Base-by-base conservation (phyloP, 148 eudicot species). In the Fagopyrum esculentum region DNA sequence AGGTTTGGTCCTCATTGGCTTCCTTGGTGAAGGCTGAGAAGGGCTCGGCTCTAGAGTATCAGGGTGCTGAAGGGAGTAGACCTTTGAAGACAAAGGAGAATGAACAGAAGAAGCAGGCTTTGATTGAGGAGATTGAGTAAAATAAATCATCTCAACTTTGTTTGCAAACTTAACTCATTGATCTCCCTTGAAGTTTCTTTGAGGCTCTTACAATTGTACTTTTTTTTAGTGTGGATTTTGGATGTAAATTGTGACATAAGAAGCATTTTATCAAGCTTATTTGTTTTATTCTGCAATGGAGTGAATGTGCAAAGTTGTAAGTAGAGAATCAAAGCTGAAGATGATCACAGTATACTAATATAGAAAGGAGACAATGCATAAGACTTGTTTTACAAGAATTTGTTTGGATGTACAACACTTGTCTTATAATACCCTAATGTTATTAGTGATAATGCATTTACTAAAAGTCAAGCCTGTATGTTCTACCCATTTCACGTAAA, bases 1-100 rank as follows among this genome's bases (percentile, higher is more conserved):
- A 92, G 68, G 86, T 82, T 8, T 93, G 97, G 95, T 81, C 84
- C 80, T 81, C 93, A 0, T 70, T 91, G 73, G 84, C 90, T 40
- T 81, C 75, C n/a, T 56, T 84, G 40, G 88, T 93, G 54, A 76
- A 76, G 71, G 87, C 84, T 0, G 98, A 91, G 83, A 89, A 88
- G 83, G 78, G 75, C 47, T 85, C 82, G 15, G 85, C 83, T 9
- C 61, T 86, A 77, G 91, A 90, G 64, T 83, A 80, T 73, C 81
- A 66, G 17, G 81, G 84, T 66, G 79, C 59, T 45, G 74, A 57
- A 74, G 79, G 47, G 55, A 80, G 40, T 35, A 35, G 74, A 51
- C 45, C 68, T 74, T 43, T 54, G 66, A 78, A 77, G 49, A 52
- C 52, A 50, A 81, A 80, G 69, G 76, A 75, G 72, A 81, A 74